Evolutionary conservation across 208 protist species (phyloP).

Genomic region (Wallacemonas sp.): DNA sequence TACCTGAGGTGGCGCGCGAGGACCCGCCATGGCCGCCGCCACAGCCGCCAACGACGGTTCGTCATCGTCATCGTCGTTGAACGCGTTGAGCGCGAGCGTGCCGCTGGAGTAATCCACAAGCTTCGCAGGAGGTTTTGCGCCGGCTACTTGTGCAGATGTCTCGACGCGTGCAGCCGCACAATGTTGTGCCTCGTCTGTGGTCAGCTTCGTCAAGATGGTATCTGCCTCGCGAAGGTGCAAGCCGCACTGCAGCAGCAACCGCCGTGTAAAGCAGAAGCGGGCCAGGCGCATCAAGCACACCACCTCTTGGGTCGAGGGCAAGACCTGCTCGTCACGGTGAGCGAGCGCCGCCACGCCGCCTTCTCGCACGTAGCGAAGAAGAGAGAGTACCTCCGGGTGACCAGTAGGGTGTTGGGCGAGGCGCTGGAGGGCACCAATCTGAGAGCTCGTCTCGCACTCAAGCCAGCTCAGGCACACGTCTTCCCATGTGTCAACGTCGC

Average conservation of each 20-base stretch:
- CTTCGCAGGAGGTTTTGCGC: conserved; percentile 26
- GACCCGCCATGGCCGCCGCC: not conserved
- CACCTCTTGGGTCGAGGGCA: conserved; percentile 44
- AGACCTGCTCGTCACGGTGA: conserved; percentile 36
- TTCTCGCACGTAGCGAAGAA: conserved; percentile 53
- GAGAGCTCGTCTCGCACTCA: conserved; percentile 24
- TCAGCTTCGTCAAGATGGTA: conserved; percentile 29
- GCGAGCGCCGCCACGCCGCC: conserved; percentile 36
- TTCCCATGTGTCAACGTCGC: conserved; percentile 63
- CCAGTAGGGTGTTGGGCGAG: conserved; percentile 51
- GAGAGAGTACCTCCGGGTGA: conserved; percentile 55
- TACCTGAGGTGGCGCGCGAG: too few species aligned
- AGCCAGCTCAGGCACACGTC: conserved; percentile 62
- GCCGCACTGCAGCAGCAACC: conserved; percentile 41
- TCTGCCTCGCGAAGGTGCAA: conserved; percentile 58
- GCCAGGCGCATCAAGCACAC: conserved; percentile 50
- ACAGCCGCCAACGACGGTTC: conserved; percentile 16
- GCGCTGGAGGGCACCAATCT: conserved; percentile 29
- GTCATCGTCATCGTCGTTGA: conserved; percentile 53
- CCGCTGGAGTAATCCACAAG: conserved; percentile 74
- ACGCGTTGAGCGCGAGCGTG: conserved; percentile 68
- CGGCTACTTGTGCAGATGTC: not conserved
- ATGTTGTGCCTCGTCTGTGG: conserved; percentile 9
- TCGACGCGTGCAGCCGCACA: not conserved
- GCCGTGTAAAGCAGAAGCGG: conserved; percentile 53